phyloP scores from a whole-genome alignment of 73 alveolate genomes.

The Stentor roeselii region DNA sequence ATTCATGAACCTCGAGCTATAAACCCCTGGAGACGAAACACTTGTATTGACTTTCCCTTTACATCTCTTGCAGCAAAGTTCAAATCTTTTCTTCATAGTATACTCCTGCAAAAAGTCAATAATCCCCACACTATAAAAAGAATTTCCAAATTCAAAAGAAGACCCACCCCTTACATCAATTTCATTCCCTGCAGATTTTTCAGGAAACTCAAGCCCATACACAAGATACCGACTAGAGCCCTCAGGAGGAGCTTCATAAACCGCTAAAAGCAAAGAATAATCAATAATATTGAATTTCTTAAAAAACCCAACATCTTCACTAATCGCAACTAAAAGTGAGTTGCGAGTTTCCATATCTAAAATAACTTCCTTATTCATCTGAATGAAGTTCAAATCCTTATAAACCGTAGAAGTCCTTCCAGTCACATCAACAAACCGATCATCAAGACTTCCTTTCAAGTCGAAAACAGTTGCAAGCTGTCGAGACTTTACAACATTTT shows the following conservation, averaged over 20 bases:
- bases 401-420: neutral
- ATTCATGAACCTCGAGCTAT: too few species aligned
- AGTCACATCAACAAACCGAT: neutral
- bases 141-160: too few species aligned
- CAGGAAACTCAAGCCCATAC: too few species aligned
- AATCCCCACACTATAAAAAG: neutral
- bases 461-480: neutral
- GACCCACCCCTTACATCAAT: too few species aligned
- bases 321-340: neutral
- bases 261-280: neutral
- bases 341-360: neutral
- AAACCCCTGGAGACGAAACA: too few species aligned
- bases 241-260: neutral
- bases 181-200: too few species aligned
- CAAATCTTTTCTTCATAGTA: too few species aligned
- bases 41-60: too few species aligned
- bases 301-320: neutral
- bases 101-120: neutral
- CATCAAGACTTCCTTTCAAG: constrained; percentile 8
- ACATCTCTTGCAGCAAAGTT: too few species aligned
- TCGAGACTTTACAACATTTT: neutral
- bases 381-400: neutral
- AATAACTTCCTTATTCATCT: neutral
- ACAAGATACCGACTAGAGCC: neutral
- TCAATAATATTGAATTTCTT: constrained; percentile 9